phyloP scores from a whole-genome alignment of 768 basidiomycete genomes.

The Artomyces pyxidatus region DNA sequence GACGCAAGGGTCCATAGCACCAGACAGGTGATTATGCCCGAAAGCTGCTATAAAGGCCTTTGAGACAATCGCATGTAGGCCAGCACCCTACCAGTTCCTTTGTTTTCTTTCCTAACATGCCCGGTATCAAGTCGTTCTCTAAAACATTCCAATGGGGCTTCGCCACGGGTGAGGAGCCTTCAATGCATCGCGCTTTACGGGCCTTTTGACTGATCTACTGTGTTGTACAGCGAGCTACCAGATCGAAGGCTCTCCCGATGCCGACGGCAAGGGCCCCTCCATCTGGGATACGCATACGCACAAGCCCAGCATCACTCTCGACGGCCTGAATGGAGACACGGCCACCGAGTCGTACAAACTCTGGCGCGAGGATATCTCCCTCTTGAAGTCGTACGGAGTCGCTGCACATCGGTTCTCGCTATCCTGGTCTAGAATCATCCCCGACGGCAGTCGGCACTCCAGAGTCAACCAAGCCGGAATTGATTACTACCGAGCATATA shows the following conservation, averaged over 20 bases:
- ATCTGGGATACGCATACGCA: constrained; percentile 46
- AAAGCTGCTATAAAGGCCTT: no score
- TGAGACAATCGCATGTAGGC: no score
- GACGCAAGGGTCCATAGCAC: no score
- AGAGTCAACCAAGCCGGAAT: constrained; percentile 39
- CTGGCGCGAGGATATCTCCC: constrained; percentile 36
- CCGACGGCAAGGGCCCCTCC: constrained; percentile 30
- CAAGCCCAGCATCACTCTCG: constrained; percentile 33
- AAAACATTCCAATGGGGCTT: constrained; percentile 4
- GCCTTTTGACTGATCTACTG: neutral
- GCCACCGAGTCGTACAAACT: constrained; percentile 39
- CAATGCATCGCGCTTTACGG: neutral
- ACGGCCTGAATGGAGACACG: constrained; percentile 35
- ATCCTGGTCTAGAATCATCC: constrained; percentile 48
- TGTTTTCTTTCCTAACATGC: no score
- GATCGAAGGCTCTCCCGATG: constrained; percentile 39
- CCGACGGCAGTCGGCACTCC: constrained; percentile 36
- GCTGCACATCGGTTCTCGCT: constrained; percentile 46
- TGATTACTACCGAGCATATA: constrained; percentile 35
- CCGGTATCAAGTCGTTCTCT: no score
- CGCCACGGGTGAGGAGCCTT: constrained; percentile 1
- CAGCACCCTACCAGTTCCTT: no score
- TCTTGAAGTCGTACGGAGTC: constrained; percentile 38
- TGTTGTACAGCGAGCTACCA: constrained; percentile 37
- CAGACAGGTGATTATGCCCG: no score